A percentile compares a stretch with the other conserved stretches of the same genome.
phyloP scores from a whole-genome alignment of 139 green algal genomes.

The Micromonas pusilla region DNA sequence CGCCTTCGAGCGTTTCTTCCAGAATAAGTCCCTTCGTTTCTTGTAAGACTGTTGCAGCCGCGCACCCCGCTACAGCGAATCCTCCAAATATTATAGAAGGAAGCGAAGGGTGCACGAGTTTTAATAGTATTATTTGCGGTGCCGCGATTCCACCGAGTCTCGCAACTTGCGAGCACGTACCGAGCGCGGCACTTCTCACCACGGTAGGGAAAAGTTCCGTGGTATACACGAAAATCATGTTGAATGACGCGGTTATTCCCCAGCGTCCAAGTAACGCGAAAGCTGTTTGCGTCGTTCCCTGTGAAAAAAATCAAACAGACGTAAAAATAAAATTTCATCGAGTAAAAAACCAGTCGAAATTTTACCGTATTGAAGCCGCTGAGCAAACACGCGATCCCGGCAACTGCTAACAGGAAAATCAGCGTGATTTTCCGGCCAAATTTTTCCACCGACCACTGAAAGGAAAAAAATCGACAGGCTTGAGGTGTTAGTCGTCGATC shows the following conservation, averaged over 20 bases:
- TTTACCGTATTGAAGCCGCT: neutral
- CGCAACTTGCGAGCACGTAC: conserved; percentile 1
- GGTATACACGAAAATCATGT: conserved; percentile 23
- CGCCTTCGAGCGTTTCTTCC: conserved; percentile 16
- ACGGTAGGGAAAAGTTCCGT: conserved; percentile 20
- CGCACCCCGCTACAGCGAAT: neutral
- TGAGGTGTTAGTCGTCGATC: too few relatives aligned
- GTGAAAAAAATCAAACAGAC: too few relatives aligned
- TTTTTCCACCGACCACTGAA: neutral
- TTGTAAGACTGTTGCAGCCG: neutral
- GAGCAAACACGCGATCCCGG: neutral
- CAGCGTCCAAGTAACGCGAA: conserved; percentile 3
- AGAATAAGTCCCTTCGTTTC: conserved; percentile 14
- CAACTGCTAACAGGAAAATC: neutral
- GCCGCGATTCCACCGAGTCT: conserved; percentile 4
- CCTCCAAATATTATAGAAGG: neutral
- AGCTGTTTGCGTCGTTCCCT: neutral
- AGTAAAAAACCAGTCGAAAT: neutral
- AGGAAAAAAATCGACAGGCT: too few relatives aligned
- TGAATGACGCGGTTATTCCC: conserved; percentile 17
- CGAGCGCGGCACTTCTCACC: conserved; percentile 1
- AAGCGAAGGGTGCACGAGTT: neutral
- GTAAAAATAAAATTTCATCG: neutral
- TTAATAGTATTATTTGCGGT: neutral
- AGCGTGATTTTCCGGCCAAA: neutral